Conservation (phyloP, 768 basidiomycete species). For the Tylopilus cervinicoccineus region DNA sequence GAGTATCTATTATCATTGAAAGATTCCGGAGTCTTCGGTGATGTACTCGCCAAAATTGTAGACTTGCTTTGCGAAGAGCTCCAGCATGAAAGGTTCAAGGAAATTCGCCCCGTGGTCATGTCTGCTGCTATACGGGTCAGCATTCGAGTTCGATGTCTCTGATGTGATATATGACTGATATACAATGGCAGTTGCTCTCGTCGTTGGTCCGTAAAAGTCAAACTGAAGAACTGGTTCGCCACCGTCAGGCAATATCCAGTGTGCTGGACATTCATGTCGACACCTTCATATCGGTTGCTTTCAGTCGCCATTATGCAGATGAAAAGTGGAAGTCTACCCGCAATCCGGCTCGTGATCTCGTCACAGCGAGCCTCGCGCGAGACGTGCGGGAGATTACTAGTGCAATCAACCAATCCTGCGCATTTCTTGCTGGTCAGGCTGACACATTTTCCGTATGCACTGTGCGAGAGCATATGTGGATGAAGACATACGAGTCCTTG, state of each 20-base stretch:
- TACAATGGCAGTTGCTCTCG: conserved; percentile 29
- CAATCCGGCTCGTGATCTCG: conserved; percentile 38
- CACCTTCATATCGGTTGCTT: conserved; percentile 44
- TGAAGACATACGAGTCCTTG: conserved; percentile 55
- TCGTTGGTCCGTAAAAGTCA: conserved; percentile 33
- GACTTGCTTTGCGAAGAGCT: conserved; percentile 77
- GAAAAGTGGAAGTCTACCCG: conserved; percentile 42
- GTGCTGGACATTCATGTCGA: conserved; percentile 51
- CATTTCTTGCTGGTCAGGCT: conserved; percentile 28
- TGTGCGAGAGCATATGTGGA: conserved; percentile 66
- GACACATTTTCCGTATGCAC: conserved; percentile 33
- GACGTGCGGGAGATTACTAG: conserved; percentile 33
- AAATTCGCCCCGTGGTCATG: conserved; percentile 58
- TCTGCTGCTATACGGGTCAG: conserved; percentile 60
- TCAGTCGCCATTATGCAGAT: conserved; percentile 36
- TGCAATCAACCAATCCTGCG: conserved; percentile 32
- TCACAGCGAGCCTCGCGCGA: conserved; percentile 29
- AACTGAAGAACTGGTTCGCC: conserved; percentile 22
- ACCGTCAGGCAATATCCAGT: conserved; percentile 30
- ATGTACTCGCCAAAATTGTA: conserved; percentile 67
- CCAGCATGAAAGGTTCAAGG: conserved; percentile 70
- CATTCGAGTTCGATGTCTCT: conserved; percentile 9
- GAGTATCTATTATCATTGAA: conserved; percentile 59
- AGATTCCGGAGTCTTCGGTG: conserved; percentile 46
- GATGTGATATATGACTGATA: conserved; percentile 5